Base-by-base conservation (phyloP, 2,329 filamentous ascomycete genomes). In the Cytospora schulzeri region DNA sequence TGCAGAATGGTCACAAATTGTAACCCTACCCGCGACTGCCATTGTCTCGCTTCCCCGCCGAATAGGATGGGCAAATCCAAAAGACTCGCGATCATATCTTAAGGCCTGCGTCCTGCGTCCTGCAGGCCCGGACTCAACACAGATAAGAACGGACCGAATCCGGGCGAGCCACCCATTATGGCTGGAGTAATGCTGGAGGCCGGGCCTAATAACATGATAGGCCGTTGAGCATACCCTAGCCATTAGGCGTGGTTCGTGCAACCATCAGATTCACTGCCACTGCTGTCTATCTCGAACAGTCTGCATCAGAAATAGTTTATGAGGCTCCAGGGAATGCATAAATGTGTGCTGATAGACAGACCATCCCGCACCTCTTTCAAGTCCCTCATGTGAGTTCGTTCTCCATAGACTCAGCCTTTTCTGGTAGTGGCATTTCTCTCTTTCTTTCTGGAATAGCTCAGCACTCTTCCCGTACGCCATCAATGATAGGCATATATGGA, bases 391-490 rank as follows among this genome's bases (percentile, higher is more conserved):
- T 54, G 50, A 33, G 50, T 60, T 54, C 50, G 8, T 54, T 24
- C 48, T 29, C 12, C 28, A 33, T 26, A 22, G 26, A n/a, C 24
- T 31, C 9, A 26, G 48, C 45, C 57, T 9, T 22, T n/a, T n/a
- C n/a, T n/a, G n/a, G n/a, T n/a, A n/a, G n/a, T n/a, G n/a, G n/a
- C 15, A 1, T 9, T 15, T 59, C n/a, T 54, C 50, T 50, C 54
- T 60, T 60, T 45, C 50, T 50, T 60, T n/a, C 58, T 50, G 58
- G 12, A 41, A 26, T 26, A 31, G 15, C 19, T 41, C 38, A 4
- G 29, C 29, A 29, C 29, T 29, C 35, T 6, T 7, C 19, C 4
- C 38, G 38, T 54, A 60, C 24, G 1, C 17, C 5, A 53, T 5
- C 50, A 24, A 22, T 24, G 22, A 29, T 33, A 38, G 19, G 6